These are phyloP conservation scores for Blastocystis sp. DNA, from an alignment of 352 stramenopile species.

Conservation along the genomic window DNA sequence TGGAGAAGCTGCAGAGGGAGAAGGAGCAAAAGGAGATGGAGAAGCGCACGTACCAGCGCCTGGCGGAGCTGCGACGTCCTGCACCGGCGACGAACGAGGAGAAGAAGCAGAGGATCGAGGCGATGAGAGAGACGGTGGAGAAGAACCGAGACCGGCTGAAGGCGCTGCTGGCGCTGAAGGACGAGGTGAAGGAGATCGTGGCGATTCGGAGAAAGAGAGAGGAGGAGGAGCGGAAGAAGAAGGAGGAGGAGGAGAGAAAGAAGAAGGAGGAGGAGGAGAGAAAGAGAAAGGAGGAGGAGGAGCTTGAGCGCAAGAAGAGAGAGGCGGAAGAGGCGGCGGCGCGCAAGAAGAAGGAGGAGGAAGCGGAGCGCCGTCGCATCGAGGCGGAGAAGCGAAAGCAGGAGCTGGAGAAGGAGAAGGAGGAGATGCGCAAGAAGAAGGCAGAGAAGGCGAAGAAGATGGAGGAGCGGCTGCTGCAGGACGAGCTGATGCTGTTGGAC, in stretches of 20 bases:
- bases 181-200: constrained; percentile 18
- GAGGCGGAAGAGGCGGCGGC: constrained; percentile 5
- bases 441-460: not conserved
- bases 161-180: not conserved
- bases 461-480: constrained; percentile 3
- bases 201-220: not conserved
- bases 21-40: constrained; percentile 7
- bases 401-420: constrained; percentile 41
- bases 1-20: not conserved
- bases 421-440: constrained; percentile 2
- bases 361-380: not conserved
- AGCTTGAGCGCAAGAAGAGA: not conserved
- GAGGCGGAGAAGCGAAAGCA: not conserved
- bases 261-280: constrained; percentile 24
- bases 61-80: not conserved
- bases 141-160: not conserved
- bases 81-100: not conserved
- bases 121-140: not conserved
- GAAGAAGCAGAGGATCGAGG: not conserved
- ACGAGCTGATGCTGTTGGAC: constrained; percentile 18
- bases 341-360: constrained; percentile 14
- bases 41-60: not conserved
- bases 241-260: constrained; percentile 35
- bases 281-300: constrained; percentile 30
- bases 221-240: too few relatives aligned